A percentile compares a stretch with the other conserved stretches of the same genome.
Evolutionary conservation across 2,329 filamentous ascomycete species (phyloP).

Genomic region (Aspergillus ochraceus): DNA sequence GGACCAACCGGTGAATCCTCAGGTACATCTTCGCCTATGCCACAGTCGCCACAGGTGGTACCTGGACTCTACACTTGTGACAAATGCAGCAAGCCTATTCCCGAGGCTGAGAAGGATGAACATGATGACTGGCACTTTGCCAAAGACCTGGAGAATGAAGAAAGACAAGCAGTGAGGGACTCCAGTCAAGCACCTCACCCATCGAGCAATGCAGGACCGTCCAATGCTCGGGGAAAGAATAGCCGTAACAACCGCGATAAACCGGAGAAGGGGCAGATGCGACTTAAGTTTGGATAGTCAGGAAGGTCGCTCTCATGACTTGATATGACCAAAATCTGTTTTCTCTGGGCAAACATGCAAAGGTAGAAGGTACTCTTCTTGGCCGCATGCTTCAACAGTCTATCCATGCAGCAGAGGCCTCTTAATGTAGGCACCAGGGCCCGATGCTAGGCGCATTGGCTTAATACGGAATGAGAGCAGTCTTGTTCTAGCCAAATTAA

Average conservation of each 20-base stretch:
- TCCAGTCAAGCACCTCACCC: slow-evolving; percentile 16
- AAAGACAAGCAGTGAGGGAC: slow-evolving; percentile 43
- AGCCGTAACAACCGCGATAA: slow-evolving; percentile 29
- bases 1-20: neutral
- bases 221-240: slow-evolving; percentile 23
- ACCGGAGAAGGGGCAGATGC: slow-evolving; percentile 38
- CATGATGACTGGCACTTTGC: slow-evolving; percentile 96
- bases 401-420: neutral
- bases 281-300: slow-evolving; percentile 33
- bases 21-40: neutral
- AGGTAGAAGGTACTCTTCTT: no score
- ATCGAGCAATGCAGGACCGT: slow-evolving; percentile 14
- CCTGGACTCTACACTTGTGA: slow-evolving; percentile 53
- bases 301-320: neutral
- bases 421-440: neutral
- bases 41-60: neutral
- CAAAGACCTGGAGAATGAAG: slow-evolving; percentile 73
- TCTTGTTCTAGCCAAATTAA: neutral
- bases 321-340: neutral
- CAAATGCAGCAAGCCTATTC: slow-evolving; percentile 65
- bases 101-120: slow-evolving; percentile 62
- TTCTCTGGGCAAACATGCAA: no score
- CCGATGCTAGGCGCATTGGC: neutral
- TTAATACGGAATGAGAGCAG: neutral
- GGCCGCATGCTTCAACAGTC: no score